phyloP scores from a whole-genome alignment of 2,329 filamentous ascomycete genomes.

The Metarhizium guizhouense region DNA sequence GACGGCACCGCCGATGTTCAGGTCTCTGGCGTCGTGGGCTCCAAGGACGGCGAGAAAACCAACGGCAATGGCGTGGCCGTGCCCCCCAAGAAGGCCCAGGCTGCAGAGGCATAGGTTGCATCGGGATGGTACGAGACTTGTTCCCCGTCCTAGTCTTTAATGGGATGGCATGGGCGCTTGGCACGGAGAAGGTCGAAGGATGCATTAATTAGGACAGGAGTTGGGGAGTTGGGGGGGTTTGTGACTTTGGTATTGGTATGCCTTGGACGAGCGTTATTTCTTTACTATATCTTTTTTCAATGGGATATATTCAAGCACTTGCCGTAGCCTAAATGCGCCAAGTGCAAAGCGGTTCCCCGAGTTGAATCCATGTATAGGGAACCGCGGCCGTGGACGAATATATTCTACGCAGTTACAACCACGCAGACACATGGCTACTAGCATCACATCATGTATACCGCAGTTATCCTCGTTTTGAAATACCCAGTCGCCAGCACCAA shows the following conservation, averaged over 20 bases:
- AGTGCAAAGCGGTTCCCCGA: neutral
- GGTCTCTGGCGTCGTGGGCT: conserved; percentile 24
- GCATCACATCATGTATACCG: no score
- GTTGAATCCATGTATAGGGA: no score
- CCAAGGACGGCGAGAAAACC: conserved; percentile 15
- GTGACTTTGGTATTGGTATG: neutral
- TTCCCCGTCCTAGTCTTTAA: neutral
- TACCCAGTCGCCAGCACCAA: no score
- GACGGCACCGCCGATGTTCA: conserved; percentile 37
- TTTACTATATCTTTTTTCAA: no score
- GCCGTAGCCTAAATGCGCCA: no score
- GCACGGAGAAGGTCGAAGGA: neutral
- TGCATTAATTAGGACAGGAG: neutral
- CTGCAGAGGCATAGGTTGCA: conserved; percentile 2
- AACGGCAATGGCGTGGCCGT: conserved; percentile 12
- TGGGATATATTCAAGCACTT: no score
- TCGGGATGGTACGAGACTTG: neutral
- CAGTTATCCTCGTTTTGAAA: no score
- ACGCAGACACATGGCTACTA: no score
- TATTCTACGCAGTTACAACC: no score
- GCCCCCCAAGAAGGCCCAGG: conserved; percentile 3
- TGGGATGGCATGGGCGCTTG: neutral
- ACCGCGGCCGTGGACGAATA: no score
- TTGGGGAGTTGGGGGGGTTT: neutral
- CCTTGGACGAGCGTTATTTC: neutral